Percentiles rank a stretch among this genome's conserved stretches.
phyloP scores from a whole-genome alignment of 768 basidiomycete species.

The Fomitopsis pulvina region DNA sequence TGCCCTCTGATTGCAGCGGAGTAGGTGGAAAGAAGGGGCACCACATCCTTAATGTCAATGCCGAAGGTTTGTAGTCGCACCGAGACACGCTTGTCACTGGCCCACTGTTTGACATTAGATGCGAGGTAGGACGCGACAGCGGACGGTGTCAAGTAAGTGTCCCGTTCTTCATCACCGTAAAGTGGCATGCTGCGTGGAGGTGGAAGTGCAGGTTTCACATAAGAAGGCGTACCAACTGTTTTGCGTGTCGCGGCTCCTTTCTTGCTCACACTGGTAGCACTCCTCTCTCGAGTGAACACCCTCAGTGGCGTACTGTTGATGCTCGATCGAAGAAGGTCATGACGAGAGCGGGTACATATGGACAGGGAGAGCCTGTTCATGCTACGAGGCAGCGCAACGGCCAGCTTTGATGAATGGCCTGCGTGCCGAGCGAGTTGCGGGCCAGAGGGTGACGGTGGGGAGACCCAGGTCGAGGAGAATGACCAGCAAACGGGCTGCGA shows the following conservation, averaged over 20 bases:
- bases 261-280: background rate
- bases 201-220: too few species aligned
- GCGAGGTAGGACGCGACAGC: background rate
- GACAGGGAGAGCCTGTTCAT: background rate
- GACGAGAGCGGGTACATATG: background rate
- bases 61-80: constrained; percentile 44
- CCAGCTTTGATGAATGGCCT: background rate
- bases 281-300: background rate
- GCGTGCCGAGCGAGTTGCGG: background rate
- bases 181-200: too few species aligned
- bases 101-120: background rate
- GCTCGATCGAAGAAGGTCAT: background rate
- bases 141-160: background rate
- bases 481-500: too few species aligned
- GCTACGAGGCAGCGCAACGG: background rate
- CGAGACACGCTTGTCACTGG: constrained; percentile 12
- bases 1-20: constrained; percentile 27
- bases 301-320: background rate
- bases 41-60: constrained; percentile 32
- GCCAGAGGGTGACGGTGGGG: too few species aligned
- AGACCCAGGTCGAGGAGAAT: too few species aligned
- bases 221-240: too few species aligned
- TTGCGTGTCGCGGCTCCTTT: background rate
- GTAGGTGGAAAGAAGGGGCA: constrained; percentile 38
- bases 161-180: background rate